Base-by-base conservation (phyloP, 371 early-diverging fungal species). In the Smittium culicis region DNA sequence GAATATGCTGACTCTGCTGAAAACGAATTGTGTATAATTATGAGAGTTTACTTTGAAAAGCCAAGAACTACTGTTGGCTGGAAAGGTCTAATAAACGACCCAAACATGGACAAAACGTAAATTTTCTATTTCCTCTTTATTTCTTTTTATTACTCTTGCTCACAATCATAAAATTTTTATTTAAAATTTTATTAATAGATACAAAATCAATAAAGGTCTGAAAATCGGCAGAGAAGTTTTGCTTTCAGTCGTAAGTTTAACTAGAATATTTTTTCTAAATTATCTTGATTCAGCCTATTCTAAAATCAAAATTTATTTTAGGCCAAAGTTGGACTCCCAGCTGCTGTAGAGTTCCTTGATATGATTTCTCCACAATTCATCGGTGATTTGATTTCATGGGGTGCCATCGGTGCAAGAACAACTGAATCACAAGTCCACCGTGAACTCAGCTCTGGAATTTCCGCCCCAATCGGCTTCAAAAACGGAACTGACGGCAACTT, bases 11-110 rank as follows among this genome's bases (percentile, higher is more conserved):
- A 85, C 17, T 66, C 70, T 20, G 76, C 81, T 20, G 77, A 81
- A 64, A 84, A 85, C 45, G 92, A 92, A 59, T 73, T 93, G 68
- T 77, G 82, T 64, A 86, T 94, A 70, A 77, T 94, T 60, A 94
- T 94, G 94, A 83, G 94, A 35, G 90, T 88, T 62, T 89, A 94
- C 83, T 93, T 95, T 83, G 93, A 93, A 74, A 94, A 94, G 79
- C 94, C 94, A 31, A 79, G 94, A 57, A 93, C 94, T 0, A 93
- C 92, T 2, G 91, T 93, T 34, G 93, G 94, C 30, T 93, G 94
- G 94, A 93, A 93, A 78, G 94, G 94, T 59, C 77, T 88, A 70
- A 87, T 87, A 74, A 86, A 87, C 68, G 89, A 94, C 70, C 89
- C 89, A 17, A 77, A 79, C 54, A 59, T 59, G 60, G 60, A 59